phyloP scores from a whole-genome alignment of 2,329 filamentous ascomycete species.

The Paraphaeosphaeria minitans region DNA sequence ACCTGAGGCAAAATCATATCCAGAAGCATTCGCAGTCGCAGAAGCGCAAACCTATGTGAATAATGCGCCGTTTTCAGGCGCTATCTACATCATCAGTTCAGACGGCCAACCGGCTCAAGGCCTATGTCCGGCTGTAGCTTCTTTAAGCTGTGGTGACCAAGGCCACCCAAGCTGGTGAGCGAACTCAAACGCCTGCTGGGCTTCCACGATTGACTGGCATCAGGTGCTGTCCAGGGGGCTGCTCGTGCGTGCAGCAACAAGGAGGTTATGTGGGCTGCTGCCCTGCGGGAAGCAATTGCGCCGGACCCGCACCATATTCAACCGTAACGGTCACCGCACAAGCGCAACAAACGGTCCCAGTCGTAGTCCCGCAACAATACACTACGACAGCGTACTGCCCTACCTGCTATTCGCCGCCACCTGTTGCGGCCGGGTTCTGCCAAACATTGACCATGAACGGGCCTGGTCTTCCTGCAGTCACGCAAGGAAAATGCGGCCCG shows the following conservation, averaged over 20 bases:
- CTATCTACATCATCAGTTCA: constrained; percentile 45
- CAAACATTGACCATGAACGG: constrained; percentile 44
- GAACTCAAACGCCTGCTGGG: background rate
- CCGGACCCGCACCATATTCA: constrained; percentile 29
- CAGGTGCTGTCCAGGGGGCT: constrained; percentile 47
- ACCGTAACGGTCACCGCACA: constrained; percentile 44
- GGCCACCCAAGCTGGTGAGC: constrained; percentile 51
- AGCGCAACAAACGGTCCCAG: constrained; percentile 32
- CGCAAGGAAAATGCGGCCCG: constrained; percentile 43
- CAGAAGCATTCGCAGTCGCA: constrained; percentile 23
- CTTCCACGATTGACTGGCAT: background rate
- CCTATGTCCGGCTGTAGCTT: constrained; percentile 43
- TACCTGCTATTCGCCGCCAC: constrained; percentile 16
- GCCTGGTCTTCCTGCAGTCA: constrained; percentile 40
- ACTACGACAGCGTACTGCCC: constrained; percentile 23
- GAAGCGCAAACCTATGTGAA: constrained; percentile 37
- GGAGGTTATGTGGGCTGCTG: constrained; percentile 47
- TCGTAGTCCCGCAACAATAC: constrained; percentile 33
- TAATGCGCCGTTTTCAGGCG: constrained; percentile 48
- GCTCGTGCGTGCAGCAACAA: constrained; percentile 39
- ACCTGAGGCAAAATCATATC: constrained; percentile 24
- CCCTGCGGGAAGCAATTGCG: constrained; percentile 41
- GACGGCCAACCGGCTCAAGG: constrained; percentile 41
- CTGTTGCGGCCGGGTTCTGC: constrained; percentile 36
- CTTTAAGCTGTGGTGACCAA: constrained; percentile 50